Base-by-base conservation (phyloP, 2,329 filamentous ascomycete genomes). In the Stachybotrys chartarum region DNA sequence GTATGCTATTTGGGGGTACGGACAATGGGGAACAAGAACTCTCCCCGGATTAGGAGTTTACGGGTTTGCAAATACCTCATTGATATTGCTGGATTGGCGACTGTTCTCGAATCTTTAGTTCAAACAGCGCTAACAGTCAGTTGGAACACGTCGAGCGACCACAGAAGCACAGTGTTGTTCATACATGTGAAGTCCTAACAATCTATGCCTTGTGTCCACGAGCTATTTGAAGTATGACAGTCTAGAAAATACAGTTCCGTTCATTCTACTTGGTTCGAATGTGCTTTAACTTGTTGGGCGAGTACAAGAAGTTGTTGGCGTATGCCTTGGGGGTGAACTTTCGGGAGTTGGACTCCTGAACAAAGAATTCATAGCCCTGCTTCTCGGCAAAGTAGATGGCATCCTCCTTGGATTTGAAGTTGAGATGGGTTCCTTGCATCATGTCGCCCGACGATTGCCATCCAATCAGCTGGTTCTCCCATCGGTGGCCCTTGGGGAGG, bases 311-410 rank as follows among this genome's bases (percentile, higher is more conserved):
- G 78, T 97, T 96, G 75, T 96, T 95, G 58, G 94, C 93, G 72
- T 99, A 99, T 11, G 90, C 66, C 84, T 99, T 99, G 58, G 91
- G 90, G 16, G 85, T 78, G 65, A 97, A 87, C 68, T 87, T 88
- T 69, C 94, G 85, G 74, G 85, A 84, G 68, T 97, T 95, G 42
- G 94, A 93, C 76, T 97, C 94, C 79, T 97, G 94, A 30, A 99
- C 92, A 71, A 94, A 97, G 75, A 96, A 99, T 71, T 99, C 93
- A 71, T 99, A 99, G 42, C 95, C 94, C 74, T 99, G 94, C 82
- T 97, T 99, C 78, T 97, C 89, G 30, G 95, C 94, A 69, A 99
- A 99, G 57, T 81, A 78, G 66, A 99, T 93, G 61, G 94, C 94
- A 64, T 96, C 93, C 71, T 97, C 91, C 80, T 96, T 97, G 65